Base-by-base conservation (phyloP, 2,329 filamentous ascomycete species). In the Fusarium camptoceras region DNA sequence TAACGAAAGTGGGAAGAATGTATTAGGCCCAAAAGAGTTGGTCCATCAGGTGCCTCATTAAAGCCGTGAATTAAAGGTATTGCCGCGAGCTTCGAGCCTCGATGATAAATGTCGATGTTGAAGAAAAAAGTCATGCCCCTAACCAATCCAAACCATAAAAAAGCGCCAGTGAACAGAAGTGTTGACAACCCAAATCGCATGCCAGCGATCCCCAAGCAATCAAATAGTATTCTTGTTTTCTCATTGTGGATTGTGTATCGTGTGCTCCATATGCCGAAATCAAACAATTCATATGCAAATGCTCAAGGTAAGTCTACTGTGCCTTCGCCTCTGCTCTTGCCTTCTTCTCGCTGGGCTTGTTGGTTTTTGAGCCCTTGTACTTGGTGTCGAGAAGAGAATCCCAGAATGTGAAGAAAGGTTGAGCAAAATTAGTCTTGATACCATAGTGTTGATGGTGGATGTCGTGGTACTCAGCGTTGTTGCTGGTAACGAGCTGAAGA, bases 401-500 rank as follows among this genome's bases (percentile, higher is more conserved):
- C 94, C 96, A 98, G 82, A 98, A 94, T 49, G 92, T 98, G 82
- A 98, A 98, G 83, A 94, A 97, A 5, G 93, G 93, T 81, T 97
- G 93, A 8, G 91, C 92, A 80, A 94, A 97, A 82, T 97, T 97
- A 70, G 91, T 92, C 87, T 98, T 99, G 86, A 99, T 97, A 60
- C 96, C 96, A 94, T 95, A 98, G 81, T 93, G 97, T 82, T 99
- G 96, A 82, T 99, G 96, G 81, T 99, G 96, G 63, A 99, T 95
- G 77, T 99, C 96, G 78, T 99, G 96, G 81, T 98, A 99, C 37
- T 91, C 91, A 27, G 96, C 95, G 74, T 98, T 98, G 85, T 99
- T 98, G 79, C 92, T 92, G 46, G 94, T 97, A 66, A 98, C 86
- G 77, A 92, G 90, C 85, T 98, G 94, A 56, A 98, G 85, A 4